A percentile compares a stretch with the other conserved stretches of the same genome.
Conservation (phyloP, 2,329 filamentous ascomycete species). For the Botrytis galanthina region DNA sequence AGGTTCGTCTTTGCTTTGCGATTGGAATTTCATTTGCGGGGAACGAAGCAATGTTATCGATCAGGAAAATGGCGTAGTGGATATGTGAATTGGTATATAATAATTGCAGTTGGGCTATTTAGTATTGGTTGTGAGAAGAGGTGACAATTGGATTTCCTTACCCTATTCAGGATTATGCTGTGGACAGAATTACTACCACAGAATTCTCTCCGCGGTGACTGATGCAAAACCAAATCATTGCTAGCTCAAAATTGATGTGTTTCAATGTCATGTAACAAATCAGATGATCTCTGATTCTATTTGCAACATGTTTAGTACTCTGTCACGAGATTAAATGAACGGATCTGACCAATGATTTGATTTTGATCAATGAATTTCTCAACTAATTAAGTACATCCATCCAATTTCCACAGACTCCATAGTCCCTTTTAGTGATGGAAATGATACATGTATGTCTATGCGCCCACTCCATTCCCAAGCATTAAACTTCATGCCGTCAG, state of each 20-base stretch:
- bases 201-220: background rate
- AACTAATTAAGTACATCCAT: background rate
- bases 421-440: background rate
- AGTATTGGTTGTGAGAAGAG: background rate
- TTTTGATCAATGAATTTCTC: background rate
- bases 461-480: background rate
- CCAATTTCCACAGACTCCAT: background rate
- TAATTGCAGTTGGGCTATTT: background rate
- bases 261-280: background rate
- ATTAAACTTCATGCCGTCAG: background rate
- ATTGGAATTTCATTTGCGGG: background rate
- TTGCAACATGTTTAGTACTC: background rate
- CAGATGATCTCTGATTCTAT: background rate
- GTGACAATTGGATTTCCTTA: background rate
- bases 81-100: background rate
- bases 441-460: background rate
- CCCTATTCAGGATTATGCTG: background rate
- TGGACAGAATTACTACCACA: background rate
- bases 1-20: background rate
- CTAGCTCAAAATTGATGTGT: background rate
- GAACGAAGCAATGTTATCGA: background rate
- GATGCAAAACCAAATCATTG: background rate
- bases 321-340: background rate
- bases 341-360: background rate
- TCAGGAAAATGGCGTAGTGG: background rate